Conservation (phyloP, 1,284 basidiomycete species). For the Papiliotrema flavescens region DNA sequence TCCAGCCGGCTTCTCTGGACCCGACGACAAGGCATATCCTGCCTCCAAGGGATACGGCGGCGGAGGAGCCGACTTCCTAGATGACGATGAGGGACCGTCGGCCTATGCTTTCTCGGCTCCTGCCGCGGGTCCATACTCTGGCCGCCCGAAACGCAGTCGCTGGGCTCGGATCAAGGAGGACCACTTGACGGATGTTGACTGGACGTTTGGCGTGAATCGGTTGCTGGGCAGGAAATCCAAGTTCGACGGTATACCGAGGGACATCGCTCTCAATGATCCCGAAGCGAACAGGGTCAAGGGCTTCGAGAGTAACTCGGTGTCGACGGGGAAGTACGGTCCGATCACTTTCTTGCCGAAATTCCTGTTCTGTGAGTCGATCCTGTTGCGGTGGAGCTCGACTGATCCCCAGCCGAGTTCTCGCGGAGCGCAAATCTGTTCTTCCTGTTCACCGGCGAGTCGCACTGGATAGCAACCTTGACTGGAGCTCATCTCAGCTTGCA, state of each 20-base stretch:
- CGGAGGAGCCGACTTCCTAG: constrained; percentile 30
- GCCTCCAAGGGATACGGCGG: constrained; percentile 19
- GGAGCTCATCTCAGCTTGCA: constrained; percentile 60
- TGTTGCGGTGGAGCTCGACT: background rate
- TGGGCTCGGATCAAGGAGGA: constrained; percentile 40
- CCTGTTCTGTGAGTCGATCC: constrained; percentile 63
- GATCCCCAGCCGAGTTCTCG: constrained; percentile 46
- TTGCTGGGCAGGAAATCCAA: constrained; percentile 40
- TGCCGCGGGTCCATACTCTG: constrained; percentile 23
- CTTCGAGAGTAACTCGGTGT: constrained; percentile 79
- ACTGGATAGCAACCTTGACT: background rate
- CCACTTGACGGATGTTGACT: constrained; percentile 43
- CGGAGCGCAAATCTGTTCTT: constrained; percentile 99
- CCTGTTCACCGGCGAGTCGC: constrained; percentile 69
- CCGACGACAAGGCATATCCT: constrained; percentile 14
- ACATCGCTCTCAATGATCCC: constrained; percentile 68
- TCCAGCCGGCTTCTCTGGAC: constrained; percentile 35
- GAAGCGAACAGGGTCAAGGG: constrained; percentile 54
- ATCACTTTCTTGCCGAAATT: constrained; percentile 91
- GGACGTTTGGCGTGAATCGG: constrained; percentile 42
- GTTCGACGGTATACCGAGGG: constrained; percentile 45
- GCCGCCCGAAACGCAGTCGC: constrained; percentile 18
- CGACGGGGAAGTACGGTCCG: constrained; percentile 92
- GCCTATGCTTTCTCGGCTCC: constrained; percentile 41
- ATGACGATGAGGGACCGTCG: constrained; percentile 40